Evolutionary conservation across 495 filamentous ascomycete genomes (phyloP), one percentile per base, ranked within the genome.

Genomic region (Lepidopterella palustris): DNA sequence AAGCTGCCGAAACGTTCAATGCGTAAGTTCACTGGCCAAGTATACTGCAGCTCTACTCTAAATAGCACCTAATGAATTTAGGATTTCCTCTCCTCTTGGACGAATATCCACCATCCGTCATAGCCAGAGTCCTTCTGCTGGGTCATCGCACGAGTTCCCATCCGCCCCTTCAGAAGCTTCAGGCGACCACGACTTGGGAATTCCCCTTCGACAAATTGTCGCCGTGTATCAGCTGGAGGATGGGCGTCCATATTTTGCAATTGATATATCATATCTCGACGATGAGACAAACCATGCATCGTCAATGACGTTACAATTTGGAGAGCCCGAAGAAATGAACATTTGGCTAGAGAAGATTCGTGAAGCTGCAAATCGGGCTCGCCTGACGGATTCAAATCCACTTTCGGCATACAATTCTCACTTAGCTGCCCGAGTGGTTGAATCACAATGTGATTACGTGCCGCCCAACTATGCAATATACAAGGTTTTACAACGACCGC

Each of bases 221-320:
- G 86, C 89, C 0, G 83, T 87, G 4, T 88, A 90, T 70, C 82
- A 82, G 49, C 73, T 90, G n/a, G 90, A 95, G 61, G 88, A 90
- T 70, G 85, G 84, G 4, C 78, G 85, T 50, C 83, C 89, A 2
- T 87, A 86, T 20, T 90, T 90, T 58, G 88, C 86, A 13, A 82
- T 93, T 53, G 89, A 96, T 66, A 79, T 96, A 39, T 80, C 80
- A 24, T 82, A 83, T 62, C 61, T 95, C 74, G 88, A 95, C 74
- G 88, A 89, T 59, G 82, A 86, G 59, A 77, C 77, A 15, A 72
- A 83, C 69, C 77, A 82, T 57, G 77, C 82, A 60, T 77, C 82
- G 39, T 76, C 79, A 55, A 74, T 84, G 64, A 82, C 83, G 47
- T 80, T 95, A 65, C 87, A 88, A 68, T 84, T 92, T 45, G 76